These are phyloP conservation scores for Dunaliella primolecta DNA, from an alignment of 139 green algal species.

Conservation along the genomic window DNA sequence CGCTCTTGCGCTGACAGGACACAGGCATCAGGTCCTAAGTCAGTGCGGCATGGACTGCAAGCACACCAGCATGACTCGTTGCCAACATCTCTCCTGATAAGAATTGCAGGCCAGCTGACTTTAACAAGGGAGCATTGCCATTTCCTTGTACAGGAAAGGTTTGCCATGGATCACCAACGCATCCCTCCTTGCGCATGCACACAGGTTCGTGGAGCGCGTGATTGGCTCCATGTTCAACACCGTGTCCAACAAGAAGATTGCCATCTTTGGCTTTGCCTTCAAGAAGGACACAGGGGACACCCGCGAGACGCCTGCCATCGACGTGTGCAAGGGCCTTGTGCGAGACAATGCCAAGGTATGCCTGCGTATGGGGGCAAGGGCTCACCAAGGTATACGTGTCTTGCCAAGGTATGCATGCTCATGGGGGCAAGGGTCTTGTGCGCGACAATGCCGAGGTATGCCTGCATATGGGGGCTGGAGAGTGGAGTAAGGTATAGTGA, in stretches of 20 bases:
- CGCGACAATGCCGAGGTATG: neutral
- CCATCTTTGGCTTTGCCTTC: slow-evolving; percentile 98
- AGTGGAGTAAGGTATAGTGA: too few species aligned
- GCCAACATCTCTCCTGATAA: too few species aligned
- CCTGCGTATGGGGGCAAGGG: neutral
- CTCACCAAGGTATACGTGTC: neutral
- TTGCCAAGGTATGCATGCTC: neutral
- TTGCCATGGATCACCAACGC: too few species aligned
- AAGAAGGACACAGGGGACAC: slow-evolving; percentile 98
- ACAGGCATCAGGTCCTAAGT: too few species aligned
- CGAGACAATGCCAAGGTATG: slow-evolving; percentile 59
- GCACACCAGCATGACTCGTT: too few species aligned
- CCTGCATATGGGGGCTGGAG: neutral
- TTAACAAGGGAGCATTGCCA: too few species aligned
- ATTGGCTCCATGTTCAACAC: slow-evolving; percentile 99
- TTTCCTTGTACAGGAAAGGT: too few species aligned
- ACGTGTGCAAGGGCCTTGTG: slow-evolving; percentile 90
- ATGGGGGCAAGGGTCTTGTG: too few species aligned
- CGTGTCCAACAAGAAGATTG: slow-evolving; percentile 92
- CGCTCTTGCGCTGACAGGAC: too few species aligned
- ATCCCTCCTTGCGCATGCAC: too few species aligned
- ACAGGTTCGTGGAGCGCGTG: slow-evolving; percentile 90
- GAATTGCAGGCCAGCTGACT: too few species aligned
- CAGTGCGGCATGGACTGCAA: too few species aligned
- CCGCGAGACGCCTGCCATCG: slow-evolving; percentile 97